Evolutionary conservation across 345 rosid species (phyloP), one percentile per base, ranked within the genome.

Genomic region (Eucalyptus sp.): DNA sequence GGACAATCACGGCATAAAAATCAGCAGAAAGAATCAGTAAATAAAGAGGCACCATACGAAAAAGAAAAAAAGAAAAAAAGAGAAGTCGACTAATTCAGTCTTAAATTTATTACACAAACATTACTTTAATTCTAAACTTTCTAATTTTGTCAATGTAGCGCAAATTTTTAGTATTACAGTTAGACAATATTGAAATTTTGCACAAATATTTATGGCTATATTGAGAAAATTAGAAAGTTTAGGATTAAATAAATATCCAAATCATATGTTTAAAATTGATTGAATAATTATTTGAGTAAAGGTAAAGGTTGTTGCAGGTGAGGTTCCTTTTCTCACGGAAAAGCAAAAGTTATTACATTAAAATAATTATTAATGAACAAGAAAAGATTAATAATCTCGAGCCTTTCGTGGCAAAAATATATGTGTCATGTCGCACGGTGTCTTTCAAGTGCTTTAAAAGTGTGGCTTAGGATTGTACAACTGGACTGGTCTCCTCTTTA

Each of bases 221-320:
- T 37, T 76, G 14, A 11, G 4, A 20, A 37, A 37, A 37, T 41
- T 3, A 1, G 1, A 10, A 76, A 41, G 7, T 41, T 41, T 41
- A 10, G 2, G 8, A 22, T 0, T 20, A 6, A 41, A 41, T 41
- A 10, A 25, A 6, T 11, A 11, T 76, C 0, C 2, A 3, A 20
- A 41, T 4, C 1, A 2, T 3, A 41, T 10, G 27, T 76, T 37
- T 76, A 20, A 0, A 22, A 18, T 2, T 71, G 13, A 37, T 33
- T 37, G 27, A 7, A 1, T 76, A 76, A 6, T 76, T 76, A 76
- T 76, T 44, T 7, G 4, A 76, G 8, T 10, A 41, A 10, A 76
- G 83, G 27, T 41, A 20, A 37, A 76, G 48, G 14, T 76, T 10
- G 41, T n/a, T 64, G 76, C 5, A 24, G 22, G 48, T 10, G 83